Evolutionary conservation across 805 yeast genomes (phyloP).

Genomic region (Middelhovenomyces tepae): DNA sequence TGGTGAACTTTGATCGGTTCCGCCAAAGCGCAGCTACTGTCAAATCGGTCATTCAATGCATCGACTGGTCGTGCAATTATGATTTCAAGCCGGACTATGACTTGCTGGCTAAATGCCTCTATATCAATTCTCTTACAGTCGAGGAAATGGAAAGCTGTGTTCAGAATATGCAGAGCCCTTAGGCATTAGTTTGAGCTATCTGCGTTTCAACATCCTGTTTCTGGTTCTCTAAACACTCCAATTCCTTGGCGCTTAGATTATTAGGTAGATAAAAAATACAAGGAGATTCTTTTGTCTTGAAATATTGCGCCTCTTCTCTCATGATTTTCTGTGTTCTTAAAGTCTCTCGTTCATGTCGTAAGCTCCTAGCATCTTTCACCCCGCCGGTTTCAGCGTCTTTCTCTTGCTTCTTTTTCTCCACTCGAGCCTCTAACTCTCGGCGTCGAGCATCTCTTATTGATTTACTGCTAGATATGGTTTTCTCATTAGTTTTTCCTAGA

Average conservation of each 20-base stretch:
- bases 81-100: conserved; percentile 47
- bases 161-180: too few relatives aligned
- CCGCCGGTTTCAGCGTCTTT: conserved; percentile 2
- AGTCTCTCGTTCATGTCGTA: conserved; percentile 3
- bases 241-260: conserved; percentile 10
- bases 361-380: conserved; percentile 2
- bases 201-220: too few relatives aligned
- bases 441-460: neutral
- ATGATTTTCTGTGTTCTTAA: conserved; percentile 7
- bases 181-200: too few relatives aligned
- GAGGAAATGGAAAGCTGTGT: conserved; percentile 23
- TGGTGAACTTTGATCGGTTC: conserved; percentile 66
- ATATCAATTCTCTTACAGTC: conserved; percentile 39
- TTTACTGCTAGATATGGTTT: too few relatives aligned
- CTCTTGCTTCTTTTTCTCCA: too few relatives aligned
- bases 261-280: conserved; percentile 11
- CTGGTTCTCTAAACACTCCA: too few relatives aligned
- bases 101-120: conserved; percentile 72
- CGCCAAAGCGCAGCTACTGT: conserved; percentile 68
- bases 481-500: conserved; percentile 3
- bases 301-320: conserved; percentile 6
- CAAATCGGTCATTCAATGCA: conserved; percentile 65
- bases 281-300: conserved; percentile 10
- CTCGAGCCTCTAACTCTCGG: conserved; percentile 5
- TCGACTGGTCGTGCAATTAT: conserved; percentile 78